phyloP scores from a whole-genome alignment of 768 basidiomycete species.

The Kondoa malvinella region DNA sequence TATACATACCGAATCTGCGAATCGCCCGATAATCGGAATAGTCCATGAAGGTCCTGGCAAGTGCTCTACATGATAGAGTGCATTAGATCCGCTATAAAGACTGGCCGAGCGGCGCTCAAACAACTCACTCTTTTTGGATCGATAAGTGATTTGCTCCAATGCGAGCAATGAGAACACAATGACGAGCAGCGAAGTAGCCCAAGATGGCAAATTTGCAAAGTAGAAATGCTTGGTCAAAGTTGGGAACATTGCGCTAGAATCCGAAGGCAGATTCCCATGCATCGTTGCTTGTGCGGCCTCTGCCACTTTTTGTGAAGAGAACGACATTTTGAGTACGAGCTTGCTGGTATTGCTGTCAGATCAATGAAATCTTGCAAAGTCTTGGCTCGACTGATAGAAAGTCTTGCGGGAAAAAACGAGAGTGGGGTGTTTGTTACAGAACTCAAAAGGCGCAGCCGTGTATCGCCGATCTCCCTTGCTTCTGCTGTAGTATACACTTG shows the following conservation, averaged over 20 bases:
- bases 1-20: conserved; percentile 37
- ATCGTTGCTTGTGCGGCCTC: background rate
- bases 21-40: conserved; percentile 93
- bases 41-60: conserved; percentile 49
- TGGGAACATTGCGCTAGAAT: background rate
- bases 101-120: conserved; percentile 53
- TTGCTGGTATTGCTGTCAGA: background rate
- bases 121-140: conserved; percentile 58
- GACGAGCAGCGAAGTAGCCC: conserved; percentile 29
- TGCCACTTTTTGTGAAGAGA: background rate
- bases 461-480: too few relatives aligned
- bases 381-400: too few relatives aligned
- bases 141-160: conserved; percentile 74
- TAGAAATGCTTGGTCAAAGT: background rate
- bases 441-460: too few relatives aligned
- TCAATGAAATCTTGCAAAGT: too few relatives aligned
- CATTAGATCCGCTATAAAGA: conserved; percentile 7
- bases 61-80: background rate
- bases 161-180: conserved; percentile 57
- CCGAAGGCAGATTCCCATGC: background rate
- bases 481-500: too few relatives aligned
- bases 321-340: background rate
- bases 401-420: too few relatives aligned
- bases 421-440: too few relatives aligned
- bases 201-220: background rate